Base-by-base conservation (phyloP, 2,329 filamentous ascomycete genomes). In the Thelonectria rubi region DNA sequence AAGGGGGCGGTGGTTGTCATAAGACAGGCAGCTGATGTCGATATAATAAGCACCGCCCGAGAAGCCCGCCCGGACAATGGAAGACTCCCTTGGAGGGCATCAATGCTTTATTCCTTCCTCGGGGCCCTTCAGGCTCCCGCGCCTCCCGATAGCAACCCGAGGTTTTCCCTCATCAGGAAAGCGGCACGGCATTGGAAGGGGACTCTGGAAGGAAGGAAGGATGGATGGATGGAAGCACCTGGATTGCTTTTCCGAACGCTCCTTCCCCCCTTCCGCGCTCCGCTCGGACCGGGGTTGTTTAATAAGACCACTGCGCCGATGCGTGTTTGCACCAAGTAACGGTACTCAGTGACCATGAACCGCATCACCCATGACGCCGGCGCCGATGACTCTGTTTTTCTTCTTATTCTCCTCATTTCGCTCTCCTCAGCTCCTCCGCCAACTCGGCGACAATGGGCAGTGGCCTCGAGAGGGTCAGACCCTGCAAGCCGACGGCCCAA, bases 401-500 rank as follows among this genome's bases (percentile, higher is more conserved):
- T 15, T 39, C 17, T 42, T 17, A 14, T 20, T 55, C 30, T n/a
- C 14, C 32, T 56, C 24, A 37, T 18, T 26, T 42, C 26, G 26
- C 26, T 30, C n/a, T 21, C 3, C 30, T 26, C 45, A 48, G 34
- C 30, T 15, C 32, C 30, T 30, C 39, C 10, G 5, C 4, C 26
- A 6, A 30, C 43, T 45, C 46, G 50, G 26, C 37, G 39, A 49
- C 40, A 48, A 18, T 32, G 51, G 40, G 17, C 32, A 46, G 65
- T 34, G 53, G 32, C 32, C 20, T 34, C 30, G 11, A 57, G 51
- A 50, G 46, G 50, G 24, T 26, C 42, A 40, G 52, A 50, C 55
- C 56, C 60, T 69, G 48, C 48, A 64, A 62, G 37, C 64, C 54
- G 50, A 67, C 49, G 60, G 54, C 48, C 46, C 54, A 45, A 20